A percentile compares a stretch with the other conserved stretches of the same genome.
Conservation (phyloP, 345 rosid genomes). For the Stellera chamaejasme region DNA sequence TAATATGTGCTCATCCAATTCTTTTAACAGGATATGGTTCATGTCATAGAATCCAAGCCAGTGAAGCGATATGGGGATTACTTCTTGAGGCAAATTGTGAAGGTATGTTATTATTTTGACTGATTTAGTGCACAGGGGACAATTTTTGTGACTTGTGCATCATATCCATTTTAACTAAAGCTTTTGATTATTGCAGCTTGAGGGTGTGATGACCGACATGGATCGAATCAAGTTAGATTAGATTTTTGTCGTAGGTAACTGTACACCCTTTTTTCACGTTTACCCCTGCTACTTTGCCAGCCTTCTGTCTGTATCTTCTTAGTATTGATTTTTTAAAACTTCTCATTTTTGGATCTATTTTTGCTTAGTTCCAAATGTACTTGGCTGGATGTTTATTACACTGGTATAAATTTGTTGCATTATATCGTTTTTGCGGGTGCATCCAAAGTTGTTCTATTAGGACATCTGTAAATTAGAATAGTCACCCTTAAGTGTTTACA, state of each 20-base stretch:
- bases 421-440: no score
- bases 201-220: constrained; percentile 76
- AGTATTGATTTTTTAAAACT: no score
- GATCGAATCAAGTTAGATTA: constrained; percentile 76
- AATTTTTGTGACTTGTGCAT: neutral
- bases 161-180: neutral
- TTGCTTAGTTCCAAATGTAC: no score
- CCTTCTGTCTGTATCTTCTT: constrained; percentile 5
- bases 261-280: neutral
- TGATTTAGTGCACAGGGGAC: neutral
- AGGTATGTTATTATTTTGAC: constrained; percentile 34
- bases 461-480: no score
- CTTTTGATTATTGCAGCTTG: constrained; percentile 45
- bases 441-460: no score
- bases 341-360: no score
- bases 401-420: no score
- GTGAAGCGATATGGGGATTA: constrained; percentile 74
- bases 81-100: constrained; percentile 90
- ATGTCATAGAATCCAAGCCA: constrained; percentile 67
- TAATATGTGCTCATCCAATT: neutral
- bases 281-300: neutral
- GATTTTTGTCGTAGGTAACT: neutral
- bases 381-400: no score
- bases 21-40: constrained; percentile 72
- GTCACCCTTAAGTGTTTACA: no score